These are phyloP conservation scores for Naumovozyma baii DNA, from an alignment of 805 yeast genomes.

Conservation along the genomic window DNA sequence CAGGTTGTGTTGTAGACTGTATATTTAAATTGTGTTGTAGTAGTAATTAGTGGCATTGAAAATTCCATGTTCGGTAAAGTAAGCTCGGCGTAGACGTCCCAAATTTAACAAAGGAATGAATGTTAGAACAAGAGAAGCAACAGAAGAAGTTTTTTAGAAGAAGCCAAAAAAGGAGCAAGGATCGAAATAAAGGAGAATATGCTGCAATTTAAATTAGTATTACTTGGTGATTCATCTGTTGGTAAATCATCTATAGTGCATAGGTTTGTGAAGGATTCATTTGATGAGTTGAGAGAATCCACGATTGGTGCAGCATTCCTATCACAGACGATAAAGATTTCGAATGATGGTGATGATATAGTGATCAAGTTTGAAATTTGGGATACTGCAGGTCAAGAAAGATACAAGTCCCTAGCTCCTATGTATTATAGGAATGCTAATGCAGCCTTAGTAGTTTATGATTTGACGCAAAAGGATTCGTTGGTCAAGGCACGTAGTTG, in stretches of 20 bases:
- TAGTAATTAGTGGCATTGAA: too few species aligned
- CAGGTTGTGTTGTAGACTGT: too few species aligned
- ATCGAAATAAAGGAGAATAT: conserved; percentile 6
- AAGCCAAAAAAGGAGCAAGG: neutral
- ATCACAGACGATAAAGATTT: conserved; percentile 55
- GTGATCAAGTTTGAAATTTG: conserved; percentile 53
- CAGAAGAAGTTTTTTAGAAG: too few species aligned
- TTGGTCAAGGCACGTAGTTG: conserved; percentile 74
- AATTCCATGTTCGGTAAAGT: too few species aligned
- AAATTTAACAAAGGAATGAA: too few species aligned
- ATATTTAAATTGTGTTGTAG: too few species aligned
- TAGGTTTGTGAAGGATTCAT: conserved; percentile 62
- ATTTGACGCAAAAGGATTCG: conserved; percentile 61
- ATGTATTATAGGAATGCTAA: conserved; percentile 76
- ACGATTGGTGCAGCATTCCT: conserved; percentile 99
- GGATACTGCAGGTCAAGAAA: conserved; percentile 97
- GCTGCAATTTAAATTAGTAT: conserved; percentile 56
- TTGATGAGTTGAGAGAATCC: conserved; percentile 73
- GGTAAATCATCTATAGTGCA: conserved; percentile 76
- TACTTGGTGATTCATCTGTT: conserved; percentile 75
- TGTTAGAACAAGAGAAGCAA: too few species aligned
- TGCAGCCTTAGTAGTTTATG: conserved; percentile 83
- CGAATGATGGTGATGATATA: conserved; percentile 15
- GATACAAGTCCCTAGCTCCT: conserved; percentile 75
- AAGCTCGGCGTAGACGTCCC: too few species aligned